Conservation (phyloP, 2,329 filamentous ascomycete genomes). For the Fusarium sterilihyphosum region DNA sequence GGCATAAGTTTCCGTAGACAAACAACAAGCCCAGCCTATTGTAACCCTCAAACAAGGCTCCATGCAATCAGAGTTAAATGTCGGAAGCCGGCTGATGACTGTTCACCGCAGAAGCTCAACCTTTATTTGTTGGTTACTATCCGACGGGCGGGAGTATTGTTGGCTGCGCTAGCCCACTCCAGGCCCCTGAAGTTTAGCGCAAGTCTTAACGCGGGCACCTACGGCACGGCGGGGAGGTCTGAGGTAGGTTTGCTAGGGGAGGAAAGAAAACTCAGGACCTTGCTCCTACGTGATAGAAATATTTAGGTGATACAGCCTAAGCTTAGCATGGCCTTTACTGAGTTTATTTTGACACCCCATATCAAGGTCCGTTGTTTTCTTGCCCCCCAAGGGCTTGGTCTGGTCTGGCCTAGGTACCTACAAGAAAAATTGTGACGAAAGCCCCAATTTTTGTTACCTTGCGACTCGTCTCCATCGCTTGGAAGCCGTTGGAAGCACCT, state of each 20-base stretch:
- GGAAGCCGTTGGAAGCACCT: slow-evolving; percentile 42
- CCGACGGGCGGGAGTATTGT: slow-evolving; percentile 4
- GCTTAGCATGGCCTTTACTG: too few species aligned
- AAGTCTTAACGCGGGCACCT: slow-evolving; percentile 16
- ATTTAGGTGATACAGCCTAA: too few species aligned
- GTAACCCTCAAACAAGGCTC: neutral
- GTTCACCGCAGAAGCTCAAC: neutral
- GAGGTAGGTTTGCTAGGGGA: neutral
- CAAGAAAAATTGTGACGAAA: slow-evolving; percentile 47
- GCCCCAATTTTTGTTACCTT: slow-evolving; percentile 42
- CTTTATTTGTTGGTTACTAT: slow-evolving; percentile 12
- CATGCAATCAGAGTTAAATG: neutral
- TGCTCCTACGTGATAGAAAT: too few species aligned
- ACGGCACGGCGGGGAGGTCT: slow-evolving; percentile 37
- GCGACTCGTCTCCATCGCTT: slow-evolving; percentile 31
- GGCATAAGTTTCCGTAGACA: neutral
- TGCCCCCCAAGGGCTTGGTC: neutral
- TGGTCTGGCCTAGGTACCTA: neutral
- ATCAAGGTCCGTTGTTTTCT: too few species aligned
- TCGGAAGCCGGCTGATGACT: slow-evolving; percentile 32
- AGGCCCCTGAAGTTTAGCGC: slow-evolving; percentile 28
- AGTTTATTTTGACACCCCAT: too few species aligned
- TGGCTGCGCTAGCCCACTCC: slow-evolving; percentile 26
- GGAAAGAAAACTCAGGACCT: too few species aligned
- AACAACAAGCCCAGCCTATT: neutral